Evolutionary conservation across 495 filamentous ascomycete genomes (phyloP), one percentile per base, ranked within the genome.

Genomic region (Glonium stellatum): DNA sequence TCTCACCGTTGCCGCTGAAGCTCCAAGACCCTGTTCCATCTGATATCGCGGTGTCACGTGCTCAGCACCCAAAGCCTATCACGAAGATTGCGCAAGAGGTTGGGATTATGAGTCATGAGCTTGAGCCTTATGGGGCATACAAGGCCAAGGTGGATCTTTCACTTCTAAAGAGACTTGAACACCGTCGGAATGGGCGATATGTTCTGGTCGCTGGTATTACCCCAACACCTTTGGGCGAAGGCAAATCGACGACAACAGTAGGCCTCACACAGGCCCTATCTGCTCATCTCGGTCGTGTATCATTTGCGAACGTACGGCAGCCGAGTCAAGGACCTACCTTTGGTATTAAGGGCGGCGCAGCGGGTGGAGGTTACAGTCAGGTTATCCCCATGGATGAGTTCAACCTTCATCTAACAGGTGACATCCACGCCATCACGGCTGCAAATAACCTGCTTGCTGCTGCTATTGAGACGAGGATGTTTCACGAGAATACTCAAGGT

Each of bases 341-440:
- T 69, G 93, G 93, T 68, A 97, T 98, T 79, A 98, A 98, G 77
- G 93, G 93, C 47, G 93, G 93, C 62, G 93, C 93, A 54, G 93
- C 93, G 58, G 93, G 93, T 68, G 93, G 93, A 64, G 93, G 93
- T 15, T 98, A 96, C 79, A 95, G 89, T 72, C 93, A 98, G 73
- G 93, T 97, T 68, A 97, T 98, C 65, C 93, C 93, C 54, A 98
- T 98, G 93, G 93, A 98, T 64, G 93, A 98, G 72, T 98, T 98
- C 79, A 98, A 98, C 71, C 79, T 98, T 62, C 93, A 98, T 71
- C 76, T 98, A 71, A 98, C 93, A 44, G 93, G 93, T 65, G 93
- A 98, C 71, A 97, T 98, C 62, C 93, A 98, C 71, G 93, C 93
- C 42, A 92, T 98, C 69, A 89, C 91, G 37, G 93, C 93, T 10